Evolutionary conservation across 169 alveolate species (phyloP).

Genomic region (Prorocentrum cordatum): DNA sequence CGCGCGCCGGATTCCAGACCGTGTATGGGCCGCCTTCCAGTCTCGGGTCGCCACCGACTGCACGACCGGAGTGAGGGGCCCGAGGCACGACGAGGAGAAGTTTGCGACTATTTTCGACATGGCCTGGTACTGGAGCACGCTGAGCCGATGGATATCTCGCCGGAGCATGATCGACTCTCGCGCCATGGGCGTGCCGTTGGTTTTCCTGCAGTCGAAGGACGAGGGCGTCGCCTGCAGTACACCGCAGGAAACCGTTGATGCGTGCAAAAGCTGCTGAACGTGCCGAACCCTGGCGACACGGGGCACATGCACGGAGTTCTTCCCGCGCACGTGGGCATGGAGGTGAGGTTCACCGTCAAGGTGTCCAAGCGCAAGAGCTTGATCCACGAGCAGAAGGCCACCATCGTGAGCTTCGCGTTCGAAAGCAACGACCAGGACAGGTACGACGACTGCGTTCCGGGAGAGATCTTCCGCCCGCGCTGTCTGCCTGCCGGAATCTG

Average conservation of each 20-base stretch:
- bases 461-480: no score
- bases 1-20: background rate
- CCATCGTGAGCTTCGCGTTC: no score
- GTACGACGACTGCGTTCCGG: no score
- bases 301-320: background rate
- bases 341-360: no score
- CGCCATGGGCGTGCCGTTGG: background rate
- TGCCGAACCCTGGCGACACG: background rate
- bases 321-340: background rate
- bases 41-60: background rate
- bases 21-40: background rate
- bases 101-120: background rate
- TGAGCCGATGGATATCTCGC: background rate
- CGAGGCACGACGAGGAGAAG: background rate
- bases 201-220: background rate
- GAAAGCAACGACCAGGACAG: no score
- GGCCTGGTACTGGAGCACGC: background rate
- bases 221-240: background rate
- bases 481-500: no score
- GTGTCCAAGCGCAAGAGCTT: no score
- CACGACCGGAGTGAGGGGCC: background rate
- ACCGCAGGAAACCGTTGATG: background rate
- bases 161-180: background rate
- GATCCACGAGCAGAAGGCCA: no score
- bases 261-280: background rate